A percentile compares a stretch with the other conserved stretches of the same genome.
These are phyloP conservation scores for Metarhizium brunneum DNA, from an alignment of 2,329 filamentous ascomycete species.

Conservation along the genomic window DNA sequence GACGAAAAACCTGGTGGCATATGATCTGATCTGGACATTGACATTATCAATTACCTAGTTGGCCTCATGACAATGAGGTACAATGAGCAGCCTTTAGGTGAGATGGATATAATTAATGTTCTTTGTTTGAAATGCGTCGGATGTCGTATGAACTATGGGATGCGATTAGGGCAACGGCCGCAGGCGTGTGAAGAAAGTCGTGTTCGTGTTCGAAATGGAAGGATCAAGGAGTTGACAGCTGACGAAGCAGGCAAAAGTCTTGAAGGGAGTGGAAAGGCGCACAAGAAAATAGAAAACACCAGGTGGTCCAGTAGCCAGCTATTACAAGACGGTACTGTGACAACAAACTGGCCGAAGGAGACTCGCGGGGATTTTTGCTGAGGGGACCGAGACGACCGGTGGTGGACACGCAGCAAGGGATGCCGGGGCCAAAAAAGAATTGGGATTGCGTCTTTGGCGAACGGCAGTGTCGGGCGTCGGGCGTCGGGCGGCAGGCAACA, in stretches of 20 bases:
- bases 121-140: constrained; percentile 3
- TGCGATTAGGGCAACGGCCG: constrained; percentile 3
- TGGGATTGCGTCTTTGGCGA: not conserved
- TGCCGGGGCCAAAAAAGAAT: not conserved
- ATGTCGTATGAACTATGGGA: not conserved
- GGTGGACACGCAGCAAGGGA: not conserved
- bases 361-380: not conserved
- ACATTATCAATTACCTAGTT: constrained; percentile 79
- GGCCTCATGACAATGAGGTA: constrained; percentile 8
- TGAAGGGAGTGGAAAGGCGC: constrained; percentile 1
- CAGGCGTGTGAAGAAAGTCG: not conserved
- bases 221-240: not conserved
- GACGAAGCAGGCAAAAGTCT: not conserved
- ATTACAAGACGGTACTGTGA: constrained; percentile 24
- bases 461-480: not conserved
- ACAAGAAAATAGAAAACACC: constrained; percentile 5
- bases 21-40: constrained; percentile 77
- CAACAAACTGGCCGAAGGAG: constrained; percentile 4
- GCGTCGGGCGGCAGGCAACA: not conserved
- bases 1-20: constrained; percentile 76
- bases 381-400: not conserved
- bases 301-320: constrained; percentile 19
- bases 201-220: not conserved
- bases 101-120: not conserved
- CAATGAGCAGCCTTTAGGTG: not conserved